These are phyloP conservation scores for Turritis glabra DNA, from an alignment of 345 rosid species.

Conservation along the genomic window DNA sequence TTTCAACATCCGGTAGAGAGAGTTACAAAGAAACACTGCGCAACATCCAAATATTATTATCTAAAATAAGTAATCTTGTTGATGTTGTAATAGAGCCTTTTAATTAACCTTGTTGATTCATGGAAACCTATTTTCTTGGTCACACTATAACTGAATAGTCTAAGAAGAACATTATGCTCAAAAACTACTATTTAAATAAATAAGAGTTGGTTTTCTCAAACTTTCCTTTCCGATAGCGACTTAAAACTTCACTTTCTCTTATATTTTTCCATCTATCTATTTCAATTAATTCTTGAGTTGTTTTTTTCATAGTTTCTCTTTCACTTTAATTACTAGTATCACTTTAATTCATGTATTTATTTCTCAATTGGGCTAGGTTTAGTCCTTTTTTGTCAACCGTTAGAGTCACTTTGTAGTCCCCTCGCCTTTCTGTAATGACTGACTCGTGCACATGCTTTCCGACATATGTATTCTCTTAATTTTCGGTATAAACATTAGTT, in stretches of 20 bases:
- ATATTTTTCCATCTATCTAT: not conserved
- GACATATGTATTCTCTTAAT: no score
- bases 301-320: not conserved
- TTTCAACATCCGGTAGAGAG: constrained; percentile 32
- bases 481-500: no score
- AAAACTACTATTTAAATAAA: not conserved
- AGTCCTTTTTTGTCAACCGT: no score
- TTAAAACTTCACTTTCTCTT: not conserved
- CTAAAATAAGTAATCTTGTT: not conserved
- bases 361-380: no score
- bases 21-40: not conserved
- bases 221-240: not conserved
- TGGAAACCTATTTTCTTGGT: not conserved
- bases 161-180: not conserved
- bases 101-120: not conserved
- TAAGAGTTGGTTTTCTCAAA: not conserved
- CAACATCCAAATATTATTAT: not conserved
- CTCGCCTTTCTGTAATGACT: no score
- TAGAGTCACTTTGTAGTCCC: no score
- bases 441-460: no score
- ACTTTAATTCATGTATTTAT: not conserved
- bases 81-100: not conserved
- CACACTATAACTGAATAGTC: not conserved
- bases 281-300: no score
- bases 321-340: not conserved